Percentiles rank a stretch among this genome's conserved stretches.
These are phyloP conservation scores for Carpinus fangiana DNA, from an alignment of 306 rosid species.

Conservation along the genomic window DNA sequence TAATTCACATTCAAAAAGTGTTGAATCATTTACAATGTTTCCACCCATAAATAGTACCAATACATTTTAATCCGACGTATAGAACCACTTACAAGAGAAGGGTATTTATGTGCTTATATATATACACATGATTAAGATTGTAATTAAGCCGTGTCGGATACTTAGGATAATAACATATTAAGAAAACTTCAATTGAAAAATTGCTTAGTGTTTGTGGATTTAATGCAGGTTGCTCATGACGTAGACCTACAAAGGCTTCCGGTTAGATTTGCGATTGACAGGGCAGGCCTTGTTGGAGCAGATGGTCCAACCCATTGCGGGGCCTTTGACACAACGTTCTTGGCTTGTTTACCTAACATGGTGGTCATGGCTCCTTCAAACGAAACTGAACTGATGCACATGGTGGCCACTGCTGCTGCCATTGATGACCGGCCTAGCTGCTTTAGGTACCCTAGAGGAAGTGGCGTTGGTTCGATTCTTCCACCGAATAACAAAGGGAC, in stretches of 20 bases:
- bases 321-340: constrained; percentile 67
- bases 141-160: no score
- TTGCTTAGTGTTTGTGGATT: neutral
- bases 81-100: neutral
- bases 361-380: constrained; percentile 72
- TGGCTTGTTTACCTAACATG: constrained; percentile 77
- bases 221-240: constrained; percentile 58
- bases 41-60: neutral
- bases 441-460: constrained; percentile 70
- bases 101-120: neutral
- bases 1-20: neutral
- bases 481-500: constrained; percentile 56
- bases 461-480: constrained; percentile 52
- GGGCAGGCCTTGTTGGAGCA: constrained; percentile 70
- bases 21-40: neutral
- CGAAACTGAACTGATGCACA: constrained; percentile 63
- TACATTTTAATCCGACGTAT: no score
- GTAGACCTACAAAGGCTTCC: constrained; percentile 74
- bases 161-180: no score
- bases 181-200: neutral
- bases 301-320: constrained; percentile 81
- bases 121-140: no score
- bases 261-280: constrained; percentile 59
- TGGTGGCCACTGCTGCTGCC: constrained; percentile 77
- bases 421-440: constrained; percentile 65